Percentiles rank a stretch among this genome's conserved stretches.
Conservation (phyloP, 2,329 filamentous ascomycete species). For the Colletotrichum sp. region DNA sequence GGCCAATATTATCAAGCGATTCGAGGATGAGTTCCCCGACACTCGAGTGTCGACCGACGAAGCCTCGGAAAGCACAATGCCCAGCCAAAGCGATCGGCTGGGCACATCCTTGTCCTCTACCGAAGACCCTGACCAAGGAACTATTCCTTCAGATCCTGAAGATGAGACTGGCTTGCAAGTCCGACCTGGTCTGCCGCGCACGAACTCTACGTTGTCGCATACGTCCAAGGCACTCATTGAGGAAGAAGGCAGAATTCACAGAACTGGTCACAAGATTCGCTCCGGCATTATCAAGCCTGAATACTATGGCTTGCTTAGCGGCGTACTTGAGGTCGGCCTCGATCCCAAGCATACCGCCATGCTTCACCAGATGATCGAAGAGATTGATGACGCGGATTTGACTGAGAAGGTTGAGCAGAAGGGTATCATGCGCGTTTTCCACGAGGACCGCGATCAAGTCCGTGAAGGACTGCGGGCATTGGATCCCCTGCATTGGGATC, state of each 20-base stretch:
- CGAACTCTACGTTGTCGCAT: constrained; percentile 56
- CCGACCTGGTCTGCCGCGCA: constrained; percentile 49
- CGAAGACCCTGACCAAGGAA: constrained; percentile 39
- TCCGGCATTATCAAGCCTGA: constrained; percentile 56
- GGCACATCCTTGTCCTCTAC: constrained; percentile 33
- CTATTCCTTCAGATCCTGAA: constrained; percentile 50
- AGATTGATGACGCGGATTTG: constrained; percentile 65
- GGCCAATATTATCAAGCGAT: constrained; percentile 89
- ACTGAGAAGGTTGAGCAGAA: constrained; percentile 56
- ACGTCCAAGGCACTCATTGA: constrained; percentile 57
- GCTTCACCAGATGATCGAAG: constrained; percentile 67
- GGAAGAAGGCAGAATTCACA: constrained; percentile 62
- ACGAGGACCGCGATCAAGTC: constrained; percentile 59
- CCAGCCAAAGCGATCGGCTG: constrained; percentile 28
- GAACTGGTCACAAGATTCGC: constrained; percentile 62
- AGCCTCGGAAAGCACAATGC: constrained; percentile 28
- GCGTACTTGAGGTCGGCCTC: constrained; percentile 52
- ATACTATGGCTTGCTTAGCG: constrained; percentile 53
- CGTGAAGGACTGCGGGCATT: constrained; percentile 56
- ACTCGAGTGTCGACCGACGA: constrained; percentile 59
- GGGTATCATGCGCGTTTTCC: constrained; percentile 66
- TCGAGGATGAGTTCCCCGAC: constrained; percentile 95
- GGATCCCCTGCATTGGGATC: constrained; percentile 70
- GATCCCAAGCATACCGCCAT: constrained; percentile 57
- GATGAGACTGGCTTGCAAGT: constrained; percentile 52